Conservation (phyloP, 768 basidiomycete genomes). For the Dacryopinax spathularia region DNA sequence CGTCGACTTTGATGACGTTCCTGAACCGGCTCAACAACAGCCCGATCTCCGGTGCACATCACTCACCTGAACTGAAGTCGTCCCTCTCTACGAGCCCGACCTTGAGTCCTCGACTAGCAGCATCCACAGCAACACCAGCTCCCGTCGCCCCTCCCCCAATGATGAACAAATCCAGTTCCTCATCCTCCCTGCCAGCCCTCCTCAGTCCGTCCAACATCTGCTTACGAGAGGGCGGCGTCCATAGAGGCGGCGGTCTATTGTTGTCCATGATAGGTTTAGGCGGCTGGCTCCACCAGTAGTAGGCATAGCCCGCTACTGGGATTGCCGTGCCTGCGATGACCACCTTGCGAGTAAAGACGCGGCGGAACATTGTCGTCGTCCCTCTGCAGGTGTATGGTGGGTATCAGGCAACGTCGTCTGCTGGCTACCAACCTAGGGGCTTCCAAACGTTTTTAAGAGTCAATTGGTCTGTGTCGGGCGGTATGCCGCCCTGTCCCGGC, state of each 20-base stretch:
- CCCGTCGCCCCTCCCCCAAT: conserved; percentile 95
- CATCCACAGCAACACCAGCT: conserved; percentile 91
- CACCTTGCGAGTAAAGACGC: neutral
- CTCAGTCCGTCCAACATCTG: conserved; percentile 25
- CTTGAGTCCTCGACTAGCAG: conserved; percentile 76
- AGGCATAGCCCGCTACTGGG: neutral
- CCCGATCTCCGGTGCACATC: neutral
- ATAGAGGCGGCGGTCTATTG: conserved; percentile 25
- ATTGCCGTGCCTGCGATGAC: neutral
- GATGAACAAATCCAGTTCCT: conserved; percentile 64
- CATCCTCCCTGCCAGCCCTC: conserved; percentile 26
- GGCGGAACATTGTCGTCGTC: conserved; percentile 6
- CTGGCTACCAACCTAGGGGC: too few relatives aligned
- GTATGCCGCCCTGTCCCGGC: neutral
- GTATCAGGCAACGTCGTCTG: neutral
- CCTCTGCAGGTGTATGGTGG: neutral
- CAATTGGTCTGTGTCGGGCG: too few relatives aligned
- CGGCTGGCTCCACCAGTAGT: neutral
- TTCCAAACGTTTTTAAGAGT: too few relatives aligned
- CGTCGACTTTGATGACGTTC: conserved; percentile 92
- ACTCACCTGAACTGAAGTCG: conserved; percentile 75
- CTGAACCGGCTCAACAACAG: conserved; percentile 27
- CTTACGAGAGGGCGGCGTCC: conserved; percentile 25
- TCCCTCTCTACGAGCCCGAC: conserved; percentile 88
- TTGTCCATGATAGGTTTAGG: conserved; percentile 20